Evolutionary conservation across 208 protist genomes (phyloP).

Genomic region (Leishmania tarentolae): DNA sequence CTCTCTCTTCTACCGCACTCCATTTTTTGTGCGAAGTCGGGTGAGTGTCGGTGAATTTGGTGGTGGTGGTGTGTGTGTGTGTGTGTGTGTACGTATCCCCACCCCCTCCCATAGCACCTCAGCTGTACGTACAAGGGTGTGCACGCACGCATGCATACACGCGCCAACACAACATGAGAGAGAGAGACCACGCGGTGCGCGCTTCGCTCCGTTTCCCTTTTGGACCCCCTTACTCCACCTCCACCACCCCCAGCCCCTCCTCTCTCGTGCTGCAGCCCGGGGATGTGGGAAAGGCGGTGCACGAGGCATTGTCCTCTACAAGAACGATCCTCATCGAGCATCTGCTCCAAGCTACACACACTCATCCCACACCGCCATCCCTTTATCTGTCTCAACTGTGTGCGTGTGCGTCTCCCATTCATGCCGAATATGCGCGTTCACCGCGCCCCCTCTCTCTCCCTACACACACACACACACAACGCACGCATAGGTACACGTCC

Average conservation of each 20-base stretch:
- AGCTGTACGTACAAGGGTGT: not conserved
- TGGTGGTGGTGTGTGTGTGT: not conserved
- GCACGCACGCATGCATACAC: not conserved
- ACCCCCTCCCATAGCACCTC: not conserved
- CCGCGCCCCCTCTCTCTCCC: not conserved
- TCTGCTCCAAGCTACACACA: not conserved
- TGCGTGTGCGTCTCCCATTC: not conserved
- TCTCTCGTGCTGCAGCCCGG: not conserved
- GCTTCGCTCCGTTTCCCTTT: not conserved
- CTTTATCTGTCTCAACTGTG: not conserved
- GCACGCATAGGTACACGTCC: not conserved
- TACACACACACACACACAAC: not conserved
- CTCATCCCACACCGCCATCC: not conserved
- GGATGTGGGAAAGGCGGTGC: not conserved
- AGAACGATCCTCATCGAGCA: not conserved
- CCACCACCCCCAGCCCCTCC: not conserved
- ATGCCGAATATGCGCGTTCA: not conserved
- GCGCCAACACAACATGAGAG: too few species aligned
- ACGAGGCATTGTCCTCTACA: not conserved
- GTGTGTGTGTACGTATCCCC: not conserved
- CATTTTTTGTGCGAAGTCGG: not conserved
- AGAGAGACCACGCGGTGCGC: not conserved
- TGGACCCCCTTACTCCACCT: too few species aligned
- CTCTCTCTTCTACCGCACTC: too few species aligned
- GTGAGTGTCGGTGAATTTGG: not conserved